Base-by-base conservation (phyloP, 2,329 filamentous ascomycete species). In the Davidsoniella eucalypti region DNA sequence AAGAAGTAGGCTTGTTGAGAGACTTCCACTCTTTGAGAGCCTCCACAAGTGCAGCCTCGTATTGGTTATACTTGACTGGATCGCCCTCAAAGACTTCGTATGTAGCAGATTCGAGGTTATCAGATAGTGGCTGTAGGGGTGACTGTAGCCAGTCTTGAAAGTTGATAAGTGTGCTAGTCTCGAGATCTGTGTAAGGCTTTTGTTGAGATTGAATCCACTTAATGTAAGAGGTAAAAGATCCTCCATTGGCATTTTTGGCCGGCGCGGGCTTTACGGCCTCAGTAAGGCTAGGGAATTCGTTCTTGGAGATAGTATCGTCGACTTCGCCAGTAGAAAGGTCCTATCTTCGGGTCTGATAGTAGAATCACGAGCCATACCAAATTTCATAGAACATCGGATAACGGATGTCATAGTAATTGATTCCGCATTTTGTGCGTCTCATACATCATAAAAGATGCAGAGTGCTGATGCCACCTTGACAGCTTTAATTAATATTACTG, bases 61-160 rank as follows among this genome's bases (percentile, higher is more conserved):
- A 98, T 72, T 90, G 93, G 56, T 87, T 80, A 62, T 98, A 98
- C 65, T 98, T 98, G 66, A 98, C 84, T 0, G 92, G 92, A 56
- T 98, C 93, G 57, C 93, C 93, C 63, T 98, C 92, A 59, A 98
- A 98, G 2, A 96, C 90, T 62, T 98, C 92, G 63, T 98, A 98
- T 0, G 92, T 98, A 40, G 94, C 84, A 44, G 87, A 94, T 63
- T 98, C 93, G 12, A 98, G 73, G 58, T 98, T 98, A 64, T 98
- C 92, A 0, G 90, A 90, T 12, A 98, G 72, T 0, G 92, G 92
- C 63, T 98, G 93, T 39, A 98, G 70, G 2, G 92, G 92, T 2
- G 88, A 88, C 63, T 98, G 92, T 9, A 98, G 72, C 72, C 92
- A 98, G 63, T 98, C 92, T 60, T 98, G 93, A 76, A 79, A 75